Conservation (phyloP, 768 basidiomycete genomes). For the Sporobolomyces phaffii region DNA sequence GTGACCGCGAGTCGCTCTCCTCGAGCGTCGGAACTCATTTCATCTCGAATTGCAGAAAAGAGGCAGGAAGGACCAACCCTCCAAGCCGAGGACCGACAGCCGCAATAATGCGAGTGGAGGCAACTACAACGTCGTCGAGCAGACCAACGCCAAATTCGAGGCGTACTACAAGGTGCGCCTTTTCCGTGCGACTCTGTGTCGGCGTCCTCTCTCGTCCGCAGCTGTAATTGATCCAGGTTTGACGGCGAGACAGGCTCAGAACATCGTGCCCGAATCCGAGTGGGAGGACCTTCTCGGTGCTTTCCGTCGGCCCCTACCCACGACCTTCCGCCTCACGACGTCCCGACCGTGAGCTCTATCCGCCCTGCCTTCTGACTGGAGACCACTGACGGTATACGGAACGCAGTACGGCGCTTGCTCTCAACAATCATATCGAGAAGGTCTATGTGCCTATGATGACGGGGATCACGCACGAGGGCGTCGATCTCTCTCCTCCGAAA, state of each 20-base stretch:
- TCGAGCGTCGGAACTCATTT: neutral
- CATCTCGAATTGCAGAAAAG: neutral
- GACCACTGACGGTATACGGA: slow-evolving; percentile 43
- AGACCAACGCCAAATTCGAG: slow-evolving; percentile 48
- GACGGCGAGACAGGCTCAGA: slow-evolving; percentile 63
- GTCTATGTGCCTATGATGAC: slow-evolving; percentile 71
- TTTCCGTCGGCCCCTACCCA: slow-evolving; percentile 70
- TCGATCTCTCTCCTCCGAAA: slow-evolving; percentile 67
- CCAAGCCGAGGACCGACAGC: slow-evolving; percentile 4
- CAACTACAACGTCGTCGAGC: slow-evolving; percentile 17
- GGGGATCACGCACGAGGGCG: slow-evolving; percentile 68
- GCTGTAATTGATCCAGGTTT: too few species aligned
- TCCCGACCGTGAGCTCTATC: slow-evolving; percentile 61
- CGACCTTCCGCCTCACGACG: slow-evolving; percentile 87
- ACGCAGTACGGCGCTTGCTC: slow-evolving; percentile 57
- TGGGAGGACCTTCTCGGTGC: slow-evolving; percentile 67
- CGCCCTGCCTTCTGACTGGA: slow-evolving; percentile 35
- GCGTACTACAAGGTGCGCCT: slow-evolving; percentile 49
- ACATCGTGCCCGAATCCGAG: slow-evolving; percentile 64
- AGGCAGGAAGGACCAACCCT: slow-evolving; percentile 7
- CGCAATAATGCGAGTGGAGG: slow-evolving; percentile 5
- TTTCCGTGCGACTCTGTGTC: too few species aligned
- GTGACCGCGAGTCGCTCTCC: neutral
- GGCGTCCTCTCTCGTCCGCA: too few species aligned
- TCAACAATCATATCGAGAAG: slow-evolving; percentile 71